A percentile compares a stretch with the other conserved stretches of the same genome.
Evolutionary conservation across 1,139 yeast genomes (phyloP).

Genomic region (Candida gigantensis): DNA sequence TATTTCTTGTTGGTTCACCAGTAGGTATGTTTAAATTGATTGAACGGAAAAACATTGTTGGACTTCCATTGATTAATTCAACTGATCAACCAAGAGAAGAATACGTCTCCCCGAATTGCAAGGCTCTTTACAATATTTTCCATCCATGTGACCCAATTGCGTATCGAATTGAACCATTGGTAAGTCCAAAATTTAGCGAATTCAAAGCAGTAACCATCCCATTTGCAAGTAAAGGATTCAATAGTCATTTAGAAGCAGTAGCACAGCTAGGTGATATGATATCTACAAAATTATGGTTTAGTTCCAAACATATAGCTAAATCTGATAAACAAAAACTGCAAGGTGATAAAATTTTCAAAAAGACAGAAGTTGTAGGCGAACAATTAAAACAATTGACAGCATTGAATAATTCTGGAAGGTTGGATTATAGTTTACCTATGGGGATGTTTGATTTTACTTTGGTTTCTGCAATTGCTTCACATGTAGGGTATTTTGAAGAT

Average conservation of each 20-base stretch:
- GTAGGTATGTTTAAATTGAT: conserved; percentile 81
- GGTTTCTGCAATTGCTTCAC: conserved; percentile 81
- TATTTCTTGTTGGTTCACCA: conserved; percentile 87
- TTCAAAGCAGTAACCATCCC: conserved; percentile 62
- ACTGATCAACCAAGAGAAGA: conserved; percentile 18
- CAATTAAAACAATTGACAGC: conserved; percentile 37
- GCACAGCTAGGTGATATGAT: conserved; percentile 44
- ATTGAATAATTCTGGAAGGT: conserved; percentile 69
- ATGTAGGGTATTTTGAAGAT: conserved; percentile 86
- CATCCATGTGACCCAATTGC: conserved; percentile 92
- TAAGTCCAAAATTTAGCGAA: conserved; percentile 53
- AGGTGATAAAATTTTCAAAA: conserved; percentile 13
- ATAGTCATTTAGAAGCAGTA: conserved; percentile 44
- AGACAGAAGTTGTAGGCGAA: conserved; percentile 9
- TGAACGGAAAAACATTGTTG: conserved; percentile 55
- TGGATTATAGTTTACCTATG: conserved; percentile 80
- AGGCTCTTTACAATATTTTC: conserved; percentile 70
- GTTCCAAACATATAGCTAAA: conserved; percentile 49
- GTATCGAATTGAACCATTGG: conserved; percentile 80
- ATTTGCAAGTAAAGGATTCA: conserved; percentile 50
- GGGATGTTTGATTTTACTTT: conserved; percentile 79
- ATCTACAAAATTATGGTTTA: conserved; percentile 44
- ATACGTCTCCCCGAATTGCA: conserved; percentile 51
- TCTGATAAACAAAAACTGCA: conserved; percentile 23
- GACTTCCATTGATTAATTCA: conserved; percentile 27